Conservation (phyloP, 1,284 basidiomycete genomes). For the Fomitopsis pinicola region DNA sequence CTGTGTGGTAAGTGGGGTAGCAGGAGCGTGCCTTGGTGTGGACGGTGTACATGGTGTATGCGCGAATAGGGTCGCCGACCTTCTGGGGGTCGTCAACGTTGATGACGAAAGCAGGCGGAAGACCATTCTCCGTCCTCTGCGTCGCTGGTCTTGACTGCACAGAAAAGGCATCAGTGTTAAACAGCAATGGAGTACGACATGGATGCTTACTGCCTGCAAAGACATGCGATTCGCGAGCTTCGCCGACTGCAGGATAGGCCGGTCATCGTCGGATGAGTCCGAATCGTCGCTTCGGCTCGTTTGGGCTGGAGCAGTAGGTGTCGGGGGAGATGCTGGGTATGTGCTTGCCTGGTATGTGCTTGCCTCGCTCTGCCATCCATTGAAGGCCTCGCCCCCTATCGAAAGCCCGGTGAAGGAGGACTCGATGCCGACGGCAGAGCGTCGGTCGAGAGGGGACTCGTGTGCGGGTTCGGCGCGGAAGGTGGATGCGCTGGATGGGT, state of each 20-base stretch:
- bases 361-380: constrained; percentile 47
- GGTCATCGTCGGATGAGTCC: constrained; percentile 69
- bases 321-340: constrained; percentile 15
- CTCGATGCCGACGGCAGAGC: constrained; percentile 29
- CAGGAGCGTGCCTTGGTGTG: constrained; percentile 65
- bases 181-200: neutral
- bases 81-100: constrained; percentile 91
- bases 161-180: neutral
- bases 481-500: constrained; percentile 15
- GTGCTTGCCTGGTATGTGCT: neutral
- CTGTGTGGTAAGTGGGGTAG: neutral
- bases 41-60: constrained; percentile 94
- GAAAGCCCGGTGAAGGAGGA: constrained; percentile 56
- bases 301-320: constrained; percentile 3
- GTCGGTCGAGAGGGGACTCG: constrained; percentile 52
- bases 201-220: constrained; percentile 25
- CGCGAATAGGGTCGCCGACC: constrained; percentile 87
- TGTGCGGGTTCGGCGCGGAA: constrained; percentile 28
- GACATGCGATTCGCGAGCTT: constrained; percentile 28
- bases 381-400: constrained; percentile 52
- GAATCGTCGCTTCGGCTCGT: constrained; percentile 22
- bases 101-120: constrained; percentile 70
- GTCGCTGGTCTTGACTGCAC: constrained; percentile 6
- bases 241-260: constrained; percentile 56
- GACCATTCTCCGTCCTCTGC: constrained; percentile 33